Conservation (phyloP, 257 asterid genomes). For the Ehretia macrophylla region DNA sequence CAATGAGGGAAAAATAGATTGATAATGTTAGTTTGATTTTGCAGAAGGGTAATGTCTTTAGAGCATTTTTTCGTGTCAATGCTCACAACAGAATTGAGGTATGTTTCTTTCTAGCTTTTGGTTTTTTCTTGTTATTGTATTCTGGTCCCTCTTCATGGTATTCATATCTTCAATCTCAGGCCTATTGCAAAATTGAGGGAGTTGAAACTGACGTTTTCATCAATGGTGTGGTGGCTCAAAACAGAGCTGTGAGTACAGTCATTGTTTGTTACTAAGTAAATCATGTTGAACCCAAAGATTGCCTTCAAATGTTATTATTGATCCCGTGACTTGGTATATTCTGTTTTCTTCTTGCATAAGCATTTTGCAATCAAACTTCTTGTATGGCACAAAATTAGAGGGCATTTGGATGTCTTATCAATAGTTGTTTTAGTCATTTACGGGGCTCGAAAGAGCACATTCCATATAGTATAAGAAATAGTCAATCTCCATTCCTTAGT, state of each 20-base stretch:
- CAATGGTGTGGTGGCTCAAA: conserved; percentile 59
- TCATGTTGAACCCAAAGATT: neutral
- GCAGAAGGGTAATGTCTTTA: conserved; percentile 66
- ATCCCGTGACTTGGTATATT: neutral
- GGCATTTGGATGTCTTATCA: no score
- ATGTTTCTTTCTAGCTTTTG: conserved; percentile 4
- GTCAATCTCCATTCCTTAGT: no score
- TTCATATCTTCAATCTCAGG: conserved; percentile 39
- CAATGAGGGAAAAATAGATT: neutral
- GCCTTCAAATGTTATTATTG: neutral
- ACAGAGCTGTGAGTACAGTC: conserved; percentile 70
- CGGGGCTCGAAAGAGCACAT: no score
- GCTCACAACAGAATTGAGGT: conserved; percentile 87
- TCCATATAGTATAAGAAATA: no score
- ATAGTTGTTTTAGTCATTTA: no score
- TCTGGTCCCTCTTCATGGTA: neutral
- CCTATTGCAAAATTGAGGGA: conserved; percentile 86
- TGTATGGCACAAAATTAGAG: no score
- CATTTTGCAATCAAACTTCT: no score
- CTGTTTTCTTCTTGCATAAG: no score
- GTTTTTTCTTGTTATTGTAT: neutral
- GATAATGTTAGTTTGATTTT: conserved; percentile 13
- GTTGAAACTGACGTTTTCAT: conserved; percentile 69
- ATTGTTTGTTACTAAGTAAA: neutral
- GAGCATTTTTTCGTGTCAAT: conserved; percentile 74